Evolutionary conservation across 1,284 basidiomycete genomes (phyloP), one percentile per base, ranked within the genome.

Genomic region (Sporisorium sorghi): DNA sequence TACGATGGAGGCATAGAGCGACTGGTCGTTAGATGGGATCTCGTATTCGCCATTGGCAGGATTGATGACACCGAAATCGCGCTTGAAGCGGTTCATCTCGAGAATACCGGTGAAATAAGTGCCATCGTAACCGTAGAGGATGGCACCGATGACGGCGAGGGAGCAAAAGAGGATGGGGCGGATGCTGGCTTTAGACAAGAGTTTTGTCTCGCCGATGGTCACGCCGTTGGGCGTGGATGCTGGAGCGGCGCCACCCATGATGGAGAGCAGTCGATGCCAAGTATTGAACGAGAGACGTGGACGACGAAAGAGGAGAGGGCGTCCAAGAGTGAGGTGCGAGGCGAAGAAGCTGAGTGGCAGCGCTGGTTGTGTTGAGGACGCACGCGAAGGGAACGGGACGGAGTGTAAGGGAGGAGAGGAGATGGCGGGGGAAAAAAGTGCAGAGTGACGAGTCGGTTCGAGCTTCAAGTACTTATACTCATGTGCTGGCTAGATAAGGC

Each of bases 41-140:
- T 68, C 48, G 56, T 73, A 76, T 10, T 67, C 48, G 37, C 77
- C 72, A 12, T 76, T 28, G 11, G 63, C 58, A 9, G 50, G 51
- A 37, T 76, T 46, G 39, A 64, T 47, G 68, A 60, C 66, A 79
- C 85, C 71, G 78, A 85, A 64, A 80, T 83, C 54, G 55, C 46
- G 52, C 65, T 73, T 72, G 66, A 80, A 81, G 21, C 58, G 49
- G 39, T 64, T 48, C 80, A 85, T 86, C 55, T 83, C 86, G 44
- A 86, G 79, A 46, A 86, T 80, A 50, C 84, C 82, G 52, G 64
- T 73, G 44, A 78, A 77, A 50, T 76, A 76, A 33, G 73, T 74
- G 32, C 78, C 78, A 59, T 80, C 78, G 72, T 85, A 86, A 39
- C 86, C 86, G 71, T 86, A 86, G 19, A 86, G 81, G 11, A 82